Conservation (phyloP, 108 stramenopile genomes). For the Nitzschia inconspicua region DNA sequence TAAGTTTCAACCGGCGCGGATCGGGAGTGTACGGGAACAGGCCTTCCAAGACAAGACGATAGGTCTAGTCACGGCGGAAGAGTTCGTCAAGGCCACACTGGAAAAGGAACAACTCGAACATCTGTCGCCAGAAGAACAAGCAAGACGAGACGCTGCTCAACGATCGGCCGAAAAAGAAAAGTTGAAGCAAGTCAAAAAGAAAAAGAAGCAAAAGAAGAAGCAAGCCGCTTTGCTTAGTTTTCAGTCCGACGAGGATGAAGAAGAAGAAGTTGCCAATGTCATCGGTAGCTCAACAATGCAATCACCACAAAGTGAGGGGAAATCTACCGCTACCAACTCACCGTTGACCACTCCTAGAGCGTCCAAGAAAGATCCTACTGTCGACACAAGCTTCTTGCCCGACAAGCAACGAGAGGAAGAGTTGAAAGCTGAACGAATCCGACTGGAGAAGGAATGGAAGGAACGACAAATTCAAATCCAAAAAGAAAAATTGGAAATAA, state of each 20-base stretch:
- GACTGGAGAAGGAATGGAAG: conserved; percentile 82
- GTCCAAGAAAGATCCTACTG: conserved; percentile 86
- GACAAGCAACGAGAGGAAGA: conserved; percentile 84
- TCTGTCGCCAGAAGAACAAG: too few relatives aligned
- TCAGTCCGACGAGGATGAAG: conserved; percentile 58
- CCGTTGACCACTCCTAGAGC: neutral
- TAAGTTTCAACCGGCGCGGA: conserved; percentile 33
- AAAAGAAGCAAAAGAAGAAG: conserved; percentile 47
- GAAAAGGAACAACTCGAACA: conserved; percentile 30
- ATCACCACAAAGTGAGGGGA: neutral
- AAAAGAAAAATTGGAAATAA: conserved; percentile 83
- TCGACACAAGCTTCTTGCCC: conserved; percentile 92
- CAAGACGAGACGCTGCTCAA: conserved; percentile 24
- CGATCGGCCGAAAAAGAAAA: conserved; percentile 13
- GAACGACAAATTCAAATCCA: conserved; percentile 75
- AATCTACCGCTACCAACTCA: neutral
- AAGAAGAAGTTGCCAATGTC: conserved; percentile 24
- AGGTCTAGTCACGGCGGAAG: conserved; percentile 83
- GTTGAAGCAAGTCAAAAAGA: neutral
- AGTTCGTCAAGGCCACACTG: conserved; percentile 57
- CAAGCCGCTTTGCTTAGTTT: conserved; percentile 72
- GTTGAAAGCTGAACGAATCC: conserved; percentile 46
- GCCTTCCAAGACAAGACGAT: conserved; percentile 65
- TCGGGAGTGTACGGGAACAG: conserved; percentile 44
- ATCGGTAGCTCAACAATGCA: neutral